Evolutionary conservation across 768 basidiomycete genomes (phyloP).

Genomic region (Panaeolus papilionaceus): DNA sequence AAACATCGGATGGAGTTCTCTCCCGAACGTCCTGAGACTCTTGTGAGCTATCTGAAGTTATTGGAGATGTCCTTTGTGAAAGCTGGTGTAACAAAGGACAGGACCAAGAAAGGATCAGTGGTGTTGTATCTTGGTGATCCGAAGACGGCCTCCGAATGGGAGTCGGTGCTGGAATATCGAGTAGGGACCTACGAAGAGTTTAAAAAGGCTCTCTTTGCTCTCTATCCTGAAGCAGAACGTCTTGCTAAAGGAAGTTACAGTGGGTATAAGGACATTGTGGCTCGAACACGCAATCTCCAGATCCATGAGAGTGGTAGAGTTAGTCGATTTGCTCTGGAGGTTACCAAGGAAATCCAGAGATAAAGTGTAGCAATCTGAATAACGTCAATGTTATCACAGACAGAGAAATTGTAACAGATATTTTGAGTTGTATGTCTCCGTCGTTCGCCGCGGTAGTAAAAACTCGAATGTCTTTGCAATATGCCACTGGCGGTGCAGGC

Average conservation of each 20-base stretch:
- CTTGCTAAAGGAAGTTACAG: slow-evolving; percentile 3
- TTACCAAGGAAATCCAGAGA: neutral
- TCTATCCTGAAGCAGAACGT: slow-evolving; percentile 13
- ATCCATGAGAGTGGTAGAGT: neutral
- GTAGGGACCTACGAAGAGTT: slow-evolving; percentile 17
- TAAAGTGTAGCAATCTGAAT: neutral
- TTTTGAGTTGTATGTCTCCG: no score
- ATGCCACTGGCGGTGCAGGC: neutral
- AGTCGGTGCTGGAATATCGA: neutral
- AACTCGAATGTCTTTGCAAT: neutral
- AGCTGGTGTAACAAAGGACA: neutral
- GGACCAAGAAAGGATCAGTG: neutral
- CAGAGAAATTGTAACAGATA: neutral
- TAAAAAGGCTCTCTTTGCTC: slow-evolving; percentile 6
- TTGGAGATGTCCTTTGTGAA: slow-evolving; percentile 15
- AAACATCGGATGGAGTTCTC: slow-evolving; percentile 9
- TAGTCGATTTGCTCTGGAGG: neutral
- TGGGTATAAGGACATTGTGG: slow-evolving; percentile 1
- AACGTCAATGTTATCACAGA: neutral
- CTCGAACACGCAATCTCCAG: slow-evolving; percentile 1
- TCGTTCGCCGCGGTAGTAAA: no score
- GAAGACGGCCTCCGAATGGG: neutral
- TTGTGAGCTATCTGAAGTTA: slow-evolving; percentile 5
- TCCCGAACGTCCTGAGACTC: neutral
- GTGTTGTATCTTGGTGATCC: slow-evolving; percentile 9